Conservation (phyloP, 2,329 filamentous ascomycete genomes). For the Neonectria neomacrospora region DNA sequence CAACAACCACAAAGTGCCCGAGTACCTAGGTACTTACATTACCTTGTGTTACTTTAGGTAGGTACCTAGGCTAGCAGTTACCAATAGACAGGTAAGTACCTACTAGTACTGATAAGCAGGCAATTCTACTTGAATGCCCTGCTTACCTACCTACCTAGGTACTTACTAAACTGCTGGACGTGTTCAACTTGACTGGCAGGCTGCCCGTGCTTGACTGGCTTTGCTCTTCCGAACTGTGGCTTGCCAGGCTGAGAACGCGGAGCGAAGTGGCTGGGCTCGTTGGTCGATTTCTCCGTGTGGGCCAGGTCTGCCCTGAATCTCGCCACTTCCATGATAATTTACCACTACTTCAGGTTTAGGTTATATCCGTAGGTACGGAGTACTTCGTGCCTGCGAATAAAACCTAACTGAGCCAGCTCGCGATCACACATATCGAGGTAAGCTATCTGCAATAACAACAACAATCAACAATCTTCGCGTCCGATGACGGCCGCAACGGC, state of each 20-base stretch:
- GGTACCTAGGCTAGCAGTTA: too few relatives aligned
- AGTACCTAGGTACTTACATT: too few relatives aligned
- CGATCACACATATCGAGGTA: not conserved
- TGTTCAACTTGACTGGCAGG: constrained; percentile 25
- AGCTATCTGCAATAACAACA: not conserved
- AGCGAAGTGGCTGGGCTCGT: not conserved
- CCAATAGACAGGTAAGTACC: too few relatives aligned
- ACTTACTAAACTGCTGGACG: not conserved
- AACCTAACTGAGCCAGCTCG: not conserved
- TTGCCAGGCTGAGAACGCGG: constrained; percentile 3
- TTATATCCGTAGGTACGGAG: not conserved
- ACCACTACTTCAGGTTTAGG: too few relatives aligned
- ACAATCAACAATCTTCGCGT: not conserved
- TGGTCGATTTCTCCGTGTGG: not conserved
- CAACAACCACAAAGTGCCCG: not conserved
- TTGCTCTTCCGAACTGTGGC: constrained; percentile 29
- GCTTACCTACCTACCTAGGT: too few relatives aligned
- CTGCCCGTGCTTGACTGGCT: not conserved
- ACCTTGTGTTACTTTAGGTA: too few relatives aligned
- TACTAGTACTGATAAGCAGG: too few relatives aligned
- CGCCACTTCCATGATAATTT: not conserved
- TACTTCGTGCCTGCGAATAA: not conserved
- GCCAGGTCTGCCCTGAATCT: not conserved
- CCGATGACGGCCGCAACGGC: not conserved
- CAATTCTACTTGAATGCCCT: not conserved